phyloP scores from a whole-genome alignment of 2,329 filamentous ascomycete species.

The Fusarium phyllophilum region DNA sequence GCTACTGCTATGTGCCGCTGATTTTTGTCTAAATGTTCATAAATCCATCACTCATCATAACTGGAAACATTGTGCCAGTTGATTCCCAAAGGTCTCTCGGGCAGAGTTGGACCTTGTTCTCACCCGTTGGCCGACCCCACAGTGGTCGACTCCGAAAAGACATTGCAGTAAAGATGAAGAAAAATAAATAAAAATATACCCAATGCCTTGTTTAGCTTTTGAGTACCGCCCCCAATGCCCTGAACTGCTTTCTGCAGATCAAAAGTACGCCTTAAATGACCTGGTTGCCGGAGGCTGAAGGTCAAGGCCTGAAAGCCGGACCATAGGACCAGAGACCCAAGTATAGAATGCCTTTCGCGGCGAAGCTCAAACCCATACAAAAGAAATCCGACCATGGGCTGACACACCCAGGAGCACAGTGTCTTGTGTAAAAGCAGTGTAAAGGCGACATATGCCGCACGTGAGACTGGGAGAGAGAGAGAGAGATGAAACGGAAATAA shows the following conservation, averaged over 20 bases:
- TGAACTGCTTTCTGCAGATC: slow-evolving; percentile 28
- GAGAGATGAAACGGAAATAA: slow-evolving; percentile 1
- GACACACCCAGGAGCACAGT: not conserved
- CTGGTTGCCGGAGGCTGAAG: not conserved
- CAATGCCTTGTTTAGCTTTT: slow-evolving; percentile 34
- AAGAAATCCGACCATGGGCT: slow-evolving; percentile 21
- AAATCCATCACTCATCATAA: slow-evolving; percentile 39
- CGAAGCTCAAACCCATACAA: slow-evolving; percentile 26
- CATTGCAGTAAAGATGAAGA: not conserved
- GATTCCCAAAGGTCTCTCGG: slow-evolving; percentile 11
- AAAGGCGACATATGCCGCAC: slow-evolving; percentile 1
- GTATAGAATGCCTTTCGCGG: slow-evolving; percentile 3
- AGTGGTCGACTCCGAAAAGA: not conserved
- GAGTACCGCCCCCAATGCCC: slow-evolving; percentile 28
- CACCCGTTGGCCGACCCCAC: not conserved
- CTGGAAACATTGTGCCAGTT: slow-evolving; percentile 22
- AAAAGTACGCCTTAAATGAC: slow-evolving; percentile 21
- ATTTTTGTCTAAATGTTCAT: slow-evolving; percentile 39
- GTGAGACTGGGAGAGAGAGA: slow-evolving; percentile 10
- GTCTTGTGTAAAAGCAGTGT: slow-evolving; percentile 6
- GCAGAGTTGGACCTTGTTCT: not conserved
- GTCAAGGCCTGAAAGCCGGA: slow-evolving; percentile 5
- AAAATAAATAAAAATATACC: slow-evolving; percentile 7
- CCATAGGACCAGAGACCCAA: not conserved
- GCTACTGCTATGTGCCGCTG: slow-evolving; percentile 28